These are phyloP conservation scores for Vairimorpha apis DNA, from an alignment of 371 early-diverging fungal species.

Conservation along the genomic window DNA sequence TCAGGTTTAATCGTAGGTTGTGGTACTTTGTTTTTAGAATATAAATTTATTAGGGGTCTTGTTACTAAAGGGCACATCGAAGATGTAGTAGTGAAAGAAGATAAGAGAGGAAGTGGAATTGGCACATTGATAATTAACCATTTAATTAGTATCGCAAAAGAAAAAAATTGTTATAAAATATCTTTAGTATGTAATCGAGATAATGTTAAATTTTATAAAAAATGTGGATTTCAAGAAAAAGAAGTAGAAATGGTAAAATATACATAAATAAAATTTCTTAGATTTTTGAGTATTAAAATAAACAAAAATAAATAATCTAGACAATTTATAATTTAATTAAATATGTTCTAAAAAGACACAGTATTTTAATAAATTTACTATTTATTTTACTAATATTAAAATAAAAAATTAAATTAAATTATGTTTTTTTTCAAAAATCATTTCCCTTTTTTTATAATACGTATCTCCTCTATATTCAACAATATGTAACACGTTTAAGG, in stretches of 20 bases:
- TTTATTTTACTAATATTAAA: neutral
- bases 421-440: conserved; percentile 30
- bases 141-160: conserved; percentile 65
- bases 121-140: conserved; percentile 54
- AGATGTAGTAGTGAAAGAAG: conserved; percentile 82
- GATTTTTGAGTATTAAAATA: neutral
- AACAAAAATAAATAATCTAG: neutral
- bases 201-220: conserved; percentile 80
- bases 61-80: conserved; percentile 69
- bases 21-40: conserved; percentile 86
- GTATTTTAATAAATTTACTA: neutral
- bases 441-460: conserved; percentile 44
- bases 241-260: conserved; percentile 63
- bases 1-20: conserved; percentile 69
- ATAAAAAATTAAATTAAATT: neutral
- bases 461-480: conserved; percentile 47
- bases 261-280: neutral
- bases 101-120: conserved; percentile 80
- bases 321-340: neutral
- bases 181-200: conserved; percentile 74
- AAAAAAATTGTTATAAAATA: conserved; percentile 69
- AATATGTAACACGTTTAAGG: conserved; percentile 34
- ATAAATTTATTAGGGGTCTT: conserved; percentile 79
- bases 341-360: neutral
- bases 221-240: conserved; percentile 76